A percentile compares a stretch with the other conserved stretches of the same genome.
phyloP scores from a whole-genome alignment of 176 grass and related monocot species.

The Otatea glauca region DNA sequence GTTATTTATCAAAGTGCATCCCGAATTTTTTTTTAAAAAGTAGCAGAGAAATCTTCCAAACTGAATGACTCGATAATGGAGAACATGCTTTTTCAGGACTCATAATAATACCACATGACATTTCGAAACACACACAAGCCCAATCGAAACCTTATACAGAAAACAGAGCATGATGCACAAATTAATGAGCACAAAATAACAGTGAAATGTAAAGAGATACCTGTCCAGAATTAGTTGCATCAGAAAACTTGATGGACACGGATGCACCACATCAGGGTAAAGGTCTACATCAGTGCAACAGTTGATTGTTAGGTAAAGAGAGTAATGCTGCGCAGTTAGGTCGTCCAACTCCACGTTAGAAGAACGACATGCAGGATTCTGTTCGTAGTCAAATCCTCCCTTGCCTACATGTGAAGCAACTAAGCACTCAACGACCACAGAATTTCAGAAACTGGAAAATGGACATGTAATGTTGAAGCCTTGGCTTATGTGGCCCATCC shows the following conservation, averaged over 20 bases:
- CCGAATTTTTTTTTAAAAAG: neutral
- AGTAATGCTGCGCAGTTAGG: conserved; percentile 29
- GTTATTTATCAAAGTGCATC: neutral
- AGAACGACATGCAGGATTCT: conserved; percentile 8
- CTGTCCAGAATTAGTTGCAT: neutral
- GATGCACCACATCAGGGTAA: conserved; percentile 21
- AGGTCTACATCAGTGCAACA: neutral
- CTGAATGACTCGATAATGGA: neutral
- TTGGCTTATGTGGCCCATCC: too few species aligned
- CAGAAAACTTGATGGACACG: conserved; percentile 19
- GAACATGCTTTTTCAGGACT: conserved; percentile 14
- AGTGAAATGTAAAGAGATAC: neutral
- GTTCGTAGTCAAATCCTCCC: conserved; percentile 36
- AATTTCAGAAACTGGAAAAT: neutral
- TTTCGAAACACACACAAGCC: too few species aligned
- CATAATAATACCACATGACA: too few species aligned
- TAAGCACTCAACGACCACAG: conserved; percentile 8
- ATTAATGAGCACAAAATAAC: neutral
- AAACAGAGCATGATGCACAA: neutral
- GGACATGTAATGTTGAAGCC: neutral
- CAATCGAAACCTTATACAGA: neutral
- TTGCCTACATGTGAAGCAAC: conserved; percentile 43
- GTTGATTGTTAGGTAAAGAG: conserved; percentile 11
- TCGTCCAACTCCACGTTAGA: conserved; percentile 16
- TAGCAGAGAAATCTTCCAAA: neutral